These are phyloP conservation scores for Plasmodium malariae DNA, from an alignment of 169 alveolate genomes.

Conservation along the genomic window DNA sequence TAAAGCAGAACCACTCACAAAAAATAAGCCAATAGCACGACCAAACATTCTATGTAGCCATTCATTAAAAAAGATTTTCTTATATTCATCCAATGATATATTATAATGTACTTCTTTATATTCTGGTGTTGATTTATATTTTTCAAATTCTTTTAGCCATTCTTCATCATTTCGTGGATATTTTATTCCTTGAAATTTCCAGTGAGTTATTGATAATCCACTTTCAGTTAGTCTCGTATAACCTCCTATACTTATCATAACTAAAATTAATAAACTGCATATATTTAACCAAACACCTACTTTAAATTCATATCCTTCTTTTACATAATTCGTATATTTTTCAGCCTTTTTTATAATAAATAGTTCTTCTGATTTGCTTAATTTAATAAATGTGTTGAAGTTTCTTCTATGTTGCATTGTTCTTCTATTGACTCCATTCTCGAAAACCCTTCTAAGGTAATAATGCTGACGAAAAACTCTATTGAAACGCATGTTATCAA, in stretches of 20 bases:
- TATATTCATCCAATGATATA: constrained; percentile 91
- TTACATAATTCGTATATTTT: constrained; percentile 43
- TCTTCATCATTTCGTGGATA: constrained; percentile 89
- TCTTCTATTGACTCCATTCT: neutral
- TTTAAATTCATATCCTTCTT: constrained; percentile 68
- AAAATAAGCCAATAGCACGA: constrained; percentile 87
- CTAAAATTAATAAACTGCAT: constrained; percentile 84
- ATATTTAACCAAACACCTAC: constrained; percentile 73
- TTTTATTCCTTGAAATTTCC: constrained; percentile 89
- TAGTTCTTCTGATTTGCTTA: constrained; percentile 41
- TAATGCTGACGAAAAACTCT: constrained; percentile 15
- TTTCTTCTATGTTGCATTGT: neutral
- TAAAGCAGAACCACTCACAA: constrained; percentile 85
- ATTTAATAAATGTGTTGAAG: constrained; percentile 26
- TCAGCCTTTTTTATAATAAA: constrained; percentile 39
- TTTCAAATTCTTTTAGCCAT: constrained; percentile 90
- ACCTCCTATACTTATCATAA: constrained; percentile 91
- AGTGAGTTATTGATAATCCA: constrained; percentile 94
- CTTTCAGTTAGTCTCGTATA: constrained; percentile 92
- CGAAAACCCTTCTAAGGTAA: constrained; percentile 5
- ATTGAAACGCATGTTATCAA: constrained; percentile 28
- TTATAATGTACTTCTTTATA: constrained; percentile 88
- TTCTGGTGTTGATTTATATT: constrained; percentile 91
- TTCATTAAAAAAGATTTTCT: constrained; percentile 89
- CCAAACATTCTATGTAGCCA: constrained; percentile 94